phyloP scores from a whole-genome alignment of 495 filamentous ascomycete species.

The Aspergillus nidulans region DNA sequence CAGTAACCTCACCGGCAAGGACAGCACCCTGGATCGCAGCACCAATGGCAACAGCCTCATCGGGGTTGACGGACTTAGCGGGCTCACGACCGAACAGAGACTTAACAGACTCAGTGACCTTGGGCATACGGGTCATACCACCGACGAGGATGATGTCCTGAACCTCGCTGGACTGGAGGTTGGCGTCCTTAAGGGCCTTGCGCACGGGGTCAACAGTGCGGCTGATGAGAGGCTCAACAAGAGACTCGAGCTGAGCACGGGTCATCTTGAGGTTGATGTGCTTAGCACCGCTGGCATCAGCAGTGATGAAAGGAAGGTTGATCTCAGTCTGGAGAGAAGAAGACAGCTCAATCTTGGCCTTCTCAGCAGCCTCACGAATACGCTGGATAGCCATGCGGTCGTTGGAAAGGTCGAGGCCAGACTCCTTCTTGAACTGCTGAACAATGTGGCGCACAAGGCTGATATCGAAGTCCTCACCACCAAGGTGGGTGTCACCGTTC shows the following conservation, averaged over 20 bases:
- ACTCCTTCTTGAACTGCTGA: conserved; percentile 93
- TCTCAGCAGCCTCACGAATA: conserved; percentile 98
- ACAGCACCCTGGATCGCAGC: conserved; percentile 98
- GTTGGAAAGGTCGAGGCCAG: conserved; percentile 80
- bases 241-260: conserved; percentile 83
- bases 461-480: conserved; percentile 99
- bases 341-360: conserved; percentile 99
- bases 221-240: conserved; percentile 87
- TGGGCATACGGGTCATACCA: conserved; percentile 99
- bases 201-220: conserved; percentile 88
- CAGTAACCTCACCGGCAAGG: conserved; percentile 92
- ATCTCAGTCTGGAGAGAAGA: conserved; percentile 97
- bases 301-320: conserved; percentile 98
- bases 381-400: conserved; percentile 99
- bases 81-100: conserved; percentile 96
- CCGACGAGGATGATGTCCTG: conserved; percentile 98
- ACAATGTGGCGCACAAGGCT: conserved; percentile 91
- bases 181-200: conserved; percentile 97
- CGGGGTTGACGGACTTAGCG: conserved; percentile 98
- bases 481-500: conserved; percentile 96
- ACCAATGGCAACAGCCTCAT: conserved; percentile 98
- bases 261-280: conserved; percentile 97
- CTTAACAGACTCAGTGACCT: conserved; percentile 97
- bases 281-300: conserved; percentile 88
- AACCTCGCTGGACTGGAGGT: conserved; percentile 89